A percentile compares a stretch with the other conserved stretches of the same genome.
phyloP scores from a whole-genome alignment of 2,329 filamentous ascomycete species.

The Magnaporthiopsis incrustans region DNA sequence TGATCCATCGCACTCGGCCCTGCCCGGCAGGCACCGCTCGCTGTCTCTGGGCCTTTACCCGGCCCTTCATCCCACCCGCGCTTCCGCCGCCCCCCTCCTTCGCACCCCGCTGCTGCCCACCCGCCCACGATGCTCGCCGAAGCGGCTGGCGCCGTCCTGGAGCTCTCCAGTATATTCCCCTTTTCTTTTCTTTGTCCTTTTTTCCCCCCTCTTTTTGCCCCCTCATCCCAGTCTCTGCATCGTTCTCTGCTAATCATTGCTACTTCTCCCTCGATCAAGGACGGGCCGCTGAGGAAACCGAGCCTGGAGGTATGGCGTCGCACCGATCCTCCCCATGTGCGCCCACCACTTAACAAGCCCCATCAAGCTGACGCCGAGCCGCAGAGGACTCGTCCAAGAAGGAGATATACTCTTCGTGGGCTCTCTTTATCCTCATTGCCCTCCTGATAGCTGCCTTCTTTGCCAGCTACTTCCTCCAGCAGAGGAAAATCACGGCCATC shows the following conservation, averaged over 20 bases:
- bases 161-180: conserved; percentile 27
- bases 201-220: background rate
- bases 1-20: background rate
- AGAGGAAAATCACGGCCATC: conserved; percentile 93
- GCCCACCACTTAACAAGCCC: conserved; percentile 3
- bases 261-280: conserved; percentile 21
- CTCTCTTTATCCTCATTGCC: conserved; percentile 91
- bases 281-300: conserved; percentile 36
- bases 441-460: conserved; percentile 92
- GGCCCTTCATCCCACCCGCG: background rate
- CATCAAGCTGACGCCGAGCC: conserved; percentile 28
- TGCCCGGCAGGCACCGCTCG: background rate
- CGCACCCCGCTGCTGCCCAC: background rate
- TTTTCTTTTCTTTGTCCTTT: background rate
- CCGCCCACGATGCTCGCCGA: conserved; percentile 11
- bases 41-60: background rate
- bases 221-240: conserved; percentile 10
- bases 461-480: conserved; percentile 92
- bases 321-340: background rate
- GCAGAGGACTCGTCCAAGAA: conserved; percentile 82
- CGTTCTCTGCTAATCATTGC: background rate
- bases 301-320: conserved; percentile 34
- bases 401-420: conserved; percentile 94
- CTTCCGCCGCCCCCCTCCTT: background rate
- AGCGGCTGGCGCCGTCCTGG: conserved; percentile 27